These are phyloP conservation scores for Myxozyma nipponensis DNA, from an alignment of 805 yeast genomes.

Conservation along the genomic window DNA sequence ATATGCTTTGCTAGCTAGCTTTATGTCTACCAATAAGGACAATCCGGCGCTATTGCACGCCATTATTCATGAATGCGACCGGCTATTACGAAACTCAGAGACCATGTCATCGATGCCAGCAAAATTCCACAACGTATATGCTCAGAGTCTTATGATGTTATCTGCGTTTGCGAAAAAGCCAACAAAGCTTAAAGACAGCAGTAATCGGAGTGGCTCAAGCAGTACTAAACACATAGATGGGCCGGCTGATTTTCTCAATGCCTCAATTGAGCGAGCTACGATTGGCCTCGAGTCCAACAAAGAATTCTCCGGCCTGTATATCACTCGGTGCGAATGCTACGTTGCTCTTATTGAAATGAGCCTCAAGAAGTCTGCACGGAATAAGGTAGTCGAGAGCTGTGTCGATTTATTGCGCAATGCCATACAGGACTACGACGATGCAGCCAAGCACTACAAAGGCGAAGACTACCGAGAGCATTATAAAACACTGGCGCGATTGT, in stretches of 20 bases:
- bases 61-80: conserved; percentile 86
- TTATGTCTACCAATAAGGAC: conserved; percentile 47
- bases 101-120: conserved; percentile 33
- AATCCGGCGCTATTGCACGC: conserved; percentile 49
- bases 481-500: conserved; percentile 9
- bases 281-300: conserved; percentile 53
- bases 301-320: conserved; percentile 45
- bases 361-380: conserved; percentile 31
- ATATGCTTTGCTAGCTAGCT: conserved; percentile 67
- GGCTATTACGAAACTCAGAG: conserved; percentile 47
- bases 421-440: conserved; percentile 21
- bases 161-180: conserved; percentile 32
- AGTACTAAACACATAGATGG: conserved; percentile 31
- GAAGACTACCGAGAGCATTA: not conserved
- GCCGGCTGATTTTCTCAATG: conserved; percentile 58
- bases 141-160: conserved; percentile 48
- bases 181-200: conserved; percentile 24
- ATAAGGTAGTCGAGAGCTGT: conserved; percentile 42
- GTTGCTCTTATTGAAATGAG: conserved; percentile 45
- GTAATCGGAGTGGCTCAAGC: conserved; percentile 26
- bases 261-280: conserved; percentile 66
- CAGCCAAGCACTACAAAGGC: not conserved
- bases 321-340: conserved; percentile 50
- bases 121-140: conserved; percentile 67
- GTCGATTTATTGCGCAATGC: conserved; percentile 18